phyloP scores from a whole-genome alignment of 2,329 filamentous ascomycete genomes.

The Gnomoniopsis smithogilvyi region DNA sequence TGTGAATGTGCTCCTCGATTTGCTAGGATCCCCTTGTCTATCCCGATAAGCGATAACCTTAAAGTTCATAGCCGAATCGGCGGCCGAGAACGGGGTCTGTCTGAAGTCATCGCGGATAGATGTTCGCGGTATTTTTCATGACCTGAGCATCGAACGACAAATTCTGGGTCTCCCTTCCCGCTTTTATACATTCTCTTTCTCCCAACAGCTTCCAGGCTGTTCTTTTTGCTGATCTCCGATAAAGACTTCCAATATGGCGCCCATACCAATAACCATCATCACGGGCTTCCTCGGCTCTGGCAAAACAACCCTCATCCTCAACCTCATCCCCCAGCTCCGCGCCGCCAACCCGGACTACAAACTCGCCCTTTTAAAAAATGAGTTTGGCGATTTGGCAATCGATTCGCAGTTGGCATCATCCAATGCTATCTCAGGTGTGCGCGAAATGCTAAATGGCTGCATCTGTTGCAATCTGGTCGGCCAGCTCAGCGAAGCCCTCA shows the following conservation, averaged over 20 bases:
- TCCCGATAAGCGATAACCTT: constrained; percentile 17
- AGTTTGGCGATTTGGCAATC: constrained; percentile 92
- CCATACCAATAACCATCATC: constrained; percentile 88
- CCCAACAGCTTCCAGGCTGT: background rate
- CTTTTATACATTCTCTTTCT: background rate
- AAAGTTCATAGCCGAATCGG: constrained; percentile 16
- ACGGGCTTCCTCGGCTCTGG: constrained; percentile 96
- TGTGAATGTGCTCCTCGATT: too few species aligned
- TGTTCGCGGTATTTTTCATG: constrained; percentile 14
- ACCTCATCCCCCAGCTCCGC: constrained; percentile 84
- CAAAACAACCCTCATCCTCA: constrained; percentile 94
- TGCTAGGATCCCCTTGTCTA: background rate
- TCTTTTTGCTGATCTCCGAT: background rate
- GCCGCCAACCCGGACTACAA: constrained; percentile 72
- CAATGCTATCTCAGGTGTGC: constrained; percentile 80
- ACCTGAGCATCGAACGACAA: constrained; percentile 14
- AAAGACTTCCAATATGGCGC: constrained; percentile 44
- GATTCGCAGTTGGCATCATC: constrained; percentile 88
- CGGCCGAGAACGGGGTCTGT: constrained; percentile 17
- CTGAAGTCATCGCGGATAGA: background rate
- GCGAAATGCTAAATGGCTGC: constrained; percentile 92
- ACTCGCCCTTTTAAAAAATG: constrained; percentile 94
- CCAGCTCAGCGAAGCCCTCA: constrained; percentile 76
- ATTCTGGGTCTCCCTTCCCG: background rate
- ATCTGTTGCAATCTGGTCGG: constrained; percentile 99